phyloP scores from a whole-genome alignment of 352 stramenopile species.

The Vaucheria bursata region DNA sequence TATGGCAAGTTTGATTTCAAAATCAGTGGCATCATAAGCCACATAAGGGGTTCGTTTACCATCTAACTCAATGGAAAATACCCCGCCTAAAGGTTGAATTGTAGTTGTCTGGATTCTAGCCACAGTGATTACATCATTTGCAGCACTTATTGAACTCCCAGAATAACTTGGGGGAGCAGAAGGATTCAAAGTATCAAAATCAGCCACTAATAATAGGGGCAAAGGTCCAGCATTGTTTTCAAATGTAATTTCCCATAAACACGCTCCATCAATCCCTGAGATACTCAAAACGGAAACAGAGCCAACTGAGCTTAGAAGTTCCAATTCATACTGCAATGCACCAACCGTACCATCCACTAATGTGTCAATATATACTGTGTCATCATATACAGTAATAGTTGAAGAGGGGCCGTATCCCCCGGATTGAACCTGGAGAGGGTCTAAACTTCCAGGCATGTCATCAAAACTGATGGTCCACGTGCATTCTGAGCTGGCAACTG shows the following conservation, averaged over 20 bases:
- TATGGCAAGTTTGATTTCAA: slow-evolving; percentile 72
- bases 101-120: slow-evolving; percentile 33
- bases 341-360: slow-evolving; percentile 68
- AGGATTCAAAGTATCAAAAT: too few relatives aligned
- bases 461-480: slow-evolving; percentile 77
- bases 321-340: slow-evolving; percentile 85
- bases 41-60: slow-evolving; percentile 71
- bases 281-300: slow-evolving; percentile 55
- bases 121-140: neutral
- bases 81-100: slow-evolving; percentile 52
- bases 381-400: slow-evolving; percentile 59
- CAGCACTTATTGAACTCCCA: slow-evolving; percentile 1
- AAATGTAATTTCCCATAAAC: slow-evolving; percentile 82
- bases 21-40: slow-evolving; percentile 64
- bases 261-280: slow-evolving; percentile 56
- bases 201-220: slow-evolving; percentile 43
- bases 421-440: slow-evolving; percentile 29
- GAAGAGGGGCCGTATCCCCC: slow-evolving; percentile 8
- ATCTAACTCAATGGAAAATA: slow-evolving; percentile 73
- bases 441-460: slow-evolving; percentile 70
- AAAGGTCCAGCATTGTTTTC: slow-evolving; percentile 76
- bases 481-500: slow-evolving; percentile 62
- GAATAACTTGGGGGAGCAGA: too few relatives aligned
- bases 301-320: slow-evolving; percentile 74
- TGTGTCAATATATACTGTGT: slow-evolving; percentile 67